Base-by-base conservation (phyloP, 2,329 filamentous ascomycete species). In the Monilinia vaccinii-corymbosi region DNA sequence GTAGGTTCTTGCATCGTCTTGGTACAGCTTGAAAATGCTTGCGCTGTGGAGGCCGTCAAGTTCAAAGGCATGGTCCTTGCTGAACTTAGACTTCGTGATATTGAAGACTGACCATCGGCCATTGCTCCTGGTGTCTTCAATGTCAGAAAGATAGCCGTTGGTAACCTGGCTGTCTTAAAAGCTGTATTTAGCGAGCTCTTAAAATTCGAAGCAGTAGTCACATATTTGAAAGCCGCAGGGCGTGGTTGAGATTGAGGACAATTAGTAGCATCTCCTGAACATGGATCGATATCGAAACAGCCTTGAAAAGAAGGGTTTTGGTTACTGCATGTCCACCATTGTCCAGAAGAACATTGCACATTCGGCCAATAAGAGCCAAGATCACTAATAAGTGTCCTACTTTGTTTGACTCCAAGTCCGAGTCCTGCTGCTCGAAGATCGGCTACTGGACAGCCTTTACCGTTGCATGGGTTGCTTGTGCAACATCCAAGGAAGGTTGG, bases 401-500 rank as follows among this genome's bases (percentile, higher is more conserved):
- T 38, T 9, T 44, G 18, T 57, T 40, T 40, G 25, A n/a, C 11
- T 31, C 44, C 55, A 28, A 46, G 25, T 34, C 63, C 63, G 38
- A 66, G 51, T 5, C 58, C 59, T 34, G 63, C 59, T 11, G 60
- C 60, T 32, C 64, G 60, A 21, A 66, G 51, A n/a, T 65, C 53
- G 18, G 16, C 13, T 18, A 25, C n/a, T 14, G 63, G 63, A 38
- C 62, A 66, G 9, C 58, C 62, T 31, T 46, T 50, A 2, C 44
- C 53, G 25, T 65, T 61, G 60, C 64, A 66, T 34, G 63, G 63
- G 49, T 66, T 46, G 14, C 58, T 60, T 3, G 38, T 61, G 31
- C 64, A 66, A 42, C 63, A 66, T 42, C 64, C 64, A 5, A 66
- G 28, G 18, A 66, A 66, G 2, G 47, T 66, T 13, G 62, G 62